These are phyloP conservation scores for Cochlearia excelsa DNA, from an alignment of 345 rosid species.

Conservation along the genomic window DNA sequence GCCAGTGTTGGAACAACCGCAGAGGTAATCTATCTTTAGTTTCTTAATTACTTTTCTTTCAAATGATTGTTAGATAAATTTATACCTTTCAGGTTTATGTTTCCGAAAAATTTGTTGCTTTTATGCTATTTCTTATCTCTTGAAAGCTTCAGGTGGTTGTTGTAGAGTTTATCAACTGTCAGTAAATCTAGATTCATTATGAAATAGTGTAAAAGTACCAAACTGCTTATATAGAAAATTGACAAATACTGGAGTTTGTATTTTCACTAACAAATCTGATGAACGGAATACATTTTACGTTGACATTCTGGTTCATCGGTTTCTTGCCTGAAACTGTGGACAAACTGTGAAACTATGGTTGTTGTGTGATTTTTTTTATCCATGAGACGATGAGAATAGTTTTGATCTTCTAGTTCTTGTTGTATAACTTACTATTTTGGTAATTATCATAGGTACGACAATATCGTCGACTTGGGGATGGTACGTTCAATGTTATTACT, in stretches of 20 bases:
- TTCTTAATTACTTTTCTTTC: background rate
- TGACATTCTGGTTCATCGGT: background rate
- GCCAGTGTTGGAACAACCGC: constrained; percentile 87
- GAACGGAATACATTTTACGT: background rate
- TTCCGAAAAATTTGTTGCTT: background rate
- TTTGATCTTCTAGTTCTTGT: constrained; percentile 7
- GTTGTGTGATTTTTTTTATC: too few relatives aligned
- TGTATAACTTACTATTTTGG: constrained; percentile 9
- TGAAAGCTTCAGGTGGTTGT: constrained; percentile 13
- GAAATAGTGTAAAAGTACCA: background rate
- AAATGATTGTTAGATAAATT: constrained; percentile 10
- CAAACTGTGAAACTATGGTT: too few relatives aligned
- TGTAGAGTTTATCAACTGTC: background rate
- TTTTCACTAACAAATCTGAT: background rate
- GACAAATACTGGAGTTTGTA: constrained; percentile 1
- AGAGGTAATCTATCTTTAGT: constrained; percentile 51
- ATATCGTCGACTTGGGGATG: constrained; percentile 74
- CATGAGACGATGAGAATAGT: too few relatives aligned
- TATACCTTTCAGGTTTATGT: constrained; percentile 16
- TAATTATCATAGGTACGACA: constrained; percentile 69
- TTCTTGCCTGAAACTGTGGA: background rate
- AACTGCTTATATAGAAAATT: constrained; percentile 1
- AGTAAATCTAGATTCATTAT: background rate
- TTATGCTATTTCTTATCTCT: background rate
- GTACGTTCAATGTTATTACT: constrained; percentile 80